These are phyloP conservation scores for Neurospora tetraspora DNA, from an alignment of 495 filamentous ascomycete genomes.

Conservation along the genomic window DNA sequence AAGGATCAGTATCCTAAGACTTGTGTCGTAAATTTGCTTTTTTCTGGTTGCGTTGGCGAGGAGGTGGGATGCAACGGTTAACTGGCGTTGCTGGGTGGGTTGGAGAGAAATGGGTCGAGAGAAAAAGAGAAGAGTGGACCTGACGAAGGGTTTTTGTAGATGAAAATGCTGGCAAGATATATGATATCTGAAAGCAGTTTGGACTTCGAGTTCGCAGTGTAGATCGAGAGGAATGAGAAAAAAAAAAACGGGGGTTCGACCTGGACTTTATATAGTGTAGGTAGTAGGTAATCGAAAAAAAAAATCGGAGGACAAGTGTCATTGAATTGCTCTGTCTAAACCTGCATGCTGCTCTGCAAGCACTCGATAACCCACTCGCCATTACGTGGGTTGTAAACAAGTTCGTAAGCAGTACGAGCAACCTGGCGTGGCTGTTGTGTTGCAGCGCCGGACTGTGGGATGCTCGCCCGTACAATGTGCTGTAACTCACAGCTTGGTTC, in stretches of 20 bases:
- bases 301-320: background rate
- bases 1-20: no score
- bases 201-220: no score
- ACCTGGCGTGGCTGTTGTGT: background rate
- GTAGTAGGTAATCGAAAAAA: no score
- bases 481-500: constrained; percentile 30
- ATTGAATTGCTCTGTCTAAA: background rate
- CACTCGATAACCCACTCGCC: constrained; percentile 22
- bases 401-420: constrained; percentile 19
- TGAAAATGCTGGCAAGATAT: background rate
- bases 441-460: background rate
- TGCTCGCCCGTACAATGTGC: constrained; percentile 7
- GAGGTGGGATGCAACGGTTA: no score
- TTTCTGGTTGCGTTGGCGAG: no score
- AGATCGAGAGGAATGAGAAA: no score
- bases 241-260: no score
- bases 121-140: background rate
- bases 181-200: background rate
- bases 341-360: background rate
- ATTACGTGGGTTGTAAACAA: constrained; percentile 28
- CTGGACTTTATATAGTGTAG: background rate
- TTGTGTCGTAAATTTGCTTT: no score
- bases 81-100: background rate
- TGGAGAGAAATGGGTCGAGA: no score
- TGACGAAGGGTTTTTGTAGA: background rate